Conservation (phyloP, 225 moss, liverwort and hornwort species). For the Neckera pumila region DNA sequence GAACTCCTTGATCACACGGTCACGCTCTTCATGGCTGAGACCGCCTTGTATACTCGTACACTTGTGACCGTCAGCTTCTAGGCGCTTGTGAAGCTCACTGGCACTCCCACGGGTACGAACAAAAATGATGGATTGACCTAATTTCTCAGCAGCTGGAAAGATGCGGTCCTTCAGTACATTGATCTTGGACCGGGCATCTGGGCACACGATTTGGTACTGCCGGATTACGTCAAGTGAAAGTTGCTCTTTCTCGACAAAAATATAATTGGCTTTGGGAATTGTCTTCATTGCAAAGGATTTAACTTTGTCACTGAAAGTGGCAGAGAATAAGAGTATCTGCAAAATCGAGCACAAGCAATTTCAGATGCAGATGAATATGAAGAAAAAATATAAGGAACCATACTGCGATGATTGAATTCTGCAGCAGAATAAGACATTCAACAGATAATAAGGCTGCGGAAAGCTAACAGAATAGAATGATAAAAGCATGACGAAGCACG, state of each 20-base stretch:
- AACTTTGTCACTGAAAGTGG: constrained; percentile 85
- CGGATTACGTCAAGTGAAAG: constrained; percentile 90
- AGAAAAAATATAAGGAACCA: no score
- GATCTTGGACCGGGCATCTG: constrained; percentile 46
- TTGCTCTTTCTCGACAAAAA: constrained; percentile 80
- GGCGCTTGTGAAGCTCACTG: constrained; percentile 69
- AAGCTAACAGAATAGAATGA: background rate
- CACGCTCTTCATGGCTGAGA: constrained; percentile 78
- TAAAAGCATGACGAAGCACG: background rate
- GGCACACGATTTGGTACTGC: constrained; percentile 85
- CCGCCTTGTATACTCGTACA: constrained; percentile 98
- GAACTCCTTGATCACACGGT: constrained; percentile 83
- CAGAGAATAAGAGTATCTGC: constrained; percentile 91
- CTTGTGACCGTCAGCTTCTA: constrained; percentile 75
- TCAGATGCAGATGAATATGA: background rate
- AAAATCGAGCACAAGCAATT: background rate
- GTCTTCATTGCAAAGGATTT: constrained; percentile 67
- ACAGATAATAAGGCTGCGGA: background rate
- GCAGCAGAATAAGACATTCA: background rate
- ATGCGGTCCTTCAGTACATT: constrained; percentile 77
- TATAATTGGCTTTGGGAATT: constrained; percentile 56
- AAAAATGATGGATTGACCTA: constrained; percentile 94
- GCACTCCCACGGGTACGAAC: constrained; percentile 81
- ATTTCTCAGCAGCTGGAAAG: constrained; percentile 77
- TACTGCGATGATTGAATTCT: background rate